Base-by-base conservation (phyloP, 1,284 basidiomycete genomes). In the Cutaneotrichosporon cutaneum region DNA sequence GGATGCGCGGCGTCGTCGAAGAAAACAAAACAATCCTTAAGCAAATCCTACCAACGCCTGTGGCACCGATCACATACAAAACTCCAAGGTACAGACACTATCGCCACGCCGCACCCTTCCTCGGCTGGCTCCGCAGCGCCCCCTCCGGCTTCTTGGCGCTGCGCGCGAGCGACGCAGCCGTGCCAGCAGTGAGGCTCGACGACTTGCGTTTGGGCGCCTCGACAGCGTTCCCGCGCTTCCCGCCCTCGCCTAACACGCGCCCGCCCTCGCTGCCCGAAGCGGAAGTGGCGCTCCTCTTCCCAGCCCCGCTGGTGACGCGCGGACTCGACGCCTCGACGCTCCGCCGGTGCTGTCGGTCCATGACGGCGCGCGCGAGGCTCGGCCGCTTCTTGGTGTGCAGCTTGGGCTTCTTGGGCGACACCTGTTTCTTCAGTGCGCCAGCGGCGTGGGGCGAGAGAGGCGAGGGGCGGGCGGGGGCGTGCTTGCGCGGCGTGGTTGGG, bases 341-440 rank as follows among this genome's bases (percentile, higher is more conserved):
- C 35, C 26, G 22, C 24, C 58, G 58, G 42, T 58, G 53, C 52
- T 56, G 54, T 1, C 61, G 59, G 50, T 78, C 75, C 24, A 78
- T 59, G 3, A 78, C 77, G 21, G 77, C 60, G n/a, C 77, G 67
- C 16, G 70, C 67, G 7, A 78, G 63, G 6, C 75, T 74, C 2
- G 64, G 61, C 21, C 56, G 61, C 36, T 68, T 69, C 18, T 30
- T 54, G 11, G 45, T 35, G 45, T 59, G 54, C n/a, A 52, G 36
- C n/a, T 18, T 62, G 65, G 36, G 65, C 35, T 56, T 70, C 21
- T 54, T 54, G 21, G 52, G 33, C 35, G 50, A 27, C 30, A 26
- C 22, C 9, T 47, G 45, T 13, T 47, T 30, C 48, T 51, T 51
- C 14, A 27, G 10, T 16, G 52, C 21, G 35, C 52, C 33, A 5